These are phyloP conservation scores for Cornus controversa DNA, from an alignment of 148 eudicot species.

Conservation along the genomic window DNA sequence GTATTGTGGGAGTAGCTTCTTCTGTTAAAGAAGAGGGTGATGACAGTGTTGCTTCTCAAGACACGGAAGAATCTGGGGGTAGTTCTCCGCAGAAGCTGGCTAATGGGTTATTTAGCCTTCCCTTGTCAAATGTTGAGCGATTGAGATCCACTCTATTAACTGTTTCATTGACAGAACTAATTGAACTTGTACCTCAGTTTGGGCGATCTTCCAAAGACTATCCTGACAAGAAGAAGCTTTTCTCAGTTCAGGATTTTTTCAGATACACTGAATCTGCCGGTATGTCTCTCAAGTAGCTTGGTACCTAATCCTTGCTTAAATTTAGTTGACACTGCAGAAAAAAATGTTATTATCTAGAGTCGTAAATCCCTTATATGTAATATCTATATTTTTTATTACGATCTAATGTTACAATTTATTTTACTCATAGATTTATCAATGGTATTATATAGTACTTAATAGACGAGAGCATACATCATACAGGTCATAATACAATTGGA, in stretches of 20 bases:
- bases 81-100: constrained; percentile 64
- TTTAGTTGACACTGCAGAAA: background rate
- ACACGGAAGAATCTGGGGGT: constrained; percentile 53
- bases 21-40: constrained; percentile 67
- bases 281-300: constrained; percentile 23
- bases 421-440: background rate
- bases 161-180: constrained; percentile 80
- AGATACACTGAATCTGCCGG: constrained; percentile 98
- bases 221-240: constrained; percentile 94
- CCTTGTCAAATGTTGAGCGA: constrained; percentile 97
- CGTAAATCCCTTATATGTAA: background rate
- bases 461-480: background rate
- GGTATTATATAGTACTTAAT: background rate
- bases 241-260: constrained; percentile 98
- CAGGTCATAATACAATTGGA: background rate
- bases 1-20: constrained; percentile 65
- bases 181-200: constrained; percentile 83
- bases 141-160: constrained; percentile 81
- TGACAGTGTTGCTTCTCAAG: constrained; percentile 31
- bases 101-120: constrained; percentile 79
- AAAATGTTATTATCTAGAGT: background rate
- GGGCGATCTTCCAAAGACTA: constrained; percentile 73
- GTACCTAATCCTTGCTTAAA: background rate
- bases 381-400: background rate
- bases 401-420: background rate